Evolutionary conservation across 2,329 filamentous ascomycete species (phyloP).

Genomic region (Diatrype stigma): DNA sequence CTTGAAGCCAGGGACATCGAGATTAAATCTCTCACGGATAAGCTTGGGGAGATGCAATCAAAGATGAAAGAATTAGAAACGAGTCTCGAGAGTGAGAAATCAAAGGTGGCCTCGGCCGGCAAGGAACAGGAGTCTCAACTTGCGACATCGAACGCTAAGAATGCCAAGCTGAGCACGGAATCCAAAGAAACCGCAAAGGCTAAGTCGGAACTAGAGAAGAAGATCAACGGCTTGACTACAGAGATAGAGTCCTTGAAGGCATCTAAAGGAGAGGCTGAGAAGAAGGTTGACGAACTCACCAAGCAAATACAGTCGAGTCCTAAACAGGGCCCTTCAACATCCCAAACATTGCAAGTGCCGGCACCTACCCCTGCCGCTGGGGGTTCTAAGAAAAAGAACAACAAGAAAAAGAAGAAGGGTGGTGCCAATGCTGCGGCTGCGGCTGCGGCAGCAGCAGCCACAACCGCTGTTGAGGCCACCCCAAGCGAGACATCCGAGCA

Average conservation of each 20-base stretch:
- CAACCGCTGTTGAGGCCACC: conserved; percentile 31
- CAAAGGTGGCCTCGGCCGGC: conserved; percentile 11
- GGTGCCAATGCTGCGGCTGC: conserved; percentile 39
- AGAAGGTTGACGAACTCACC: conserved; percentile 37
- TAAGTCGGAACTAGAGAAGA: conserved; percentile 30
- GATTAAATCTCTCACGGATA: conserved; percentile 46
- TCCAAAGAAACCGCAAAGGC: conserved; percentile 36
- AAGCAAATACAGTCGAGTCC: conserved; percentile 28
- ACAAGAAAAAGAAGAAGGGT: conserved; percentile 81
- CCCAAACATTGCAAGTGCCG: conserved; percentile 21
- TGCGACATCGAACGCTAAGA: conserved; percentile 19
- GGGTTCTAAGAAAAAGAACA: conserved; percentile 69
- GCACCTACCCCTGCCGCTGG: conserved; percentile 21
- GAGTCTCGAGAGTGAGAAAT: conserved; percentile 29
- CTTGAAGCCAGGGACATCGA: conserved; percentile 45
- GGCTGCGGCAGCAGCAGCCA: conserved; percentile 37
- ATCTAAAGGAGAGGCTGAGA: conserved; percentile 34
- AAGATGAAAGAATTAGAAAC: conserved; percentile 42
- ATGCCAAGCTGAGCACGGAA: conserved; percentile 24
- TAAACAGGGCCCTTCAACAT: conserved; percentile 9
- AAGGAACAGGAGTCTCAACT: conserved; percentile 24
- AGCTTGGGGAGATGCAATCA: conserved; percentile 38
- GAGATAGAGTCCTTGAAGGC: conserved; percentile 39
- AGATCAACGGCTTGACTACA: conserved; percentile 40
- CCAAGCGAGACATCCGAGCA: conserved; percentile 34